Percentiles rank a stretch among this genome's conserved stretches.
phyloP scores from a whole-genome alignment of 345 rosid genomes.

The Rhizophora apiculata region DNA sequence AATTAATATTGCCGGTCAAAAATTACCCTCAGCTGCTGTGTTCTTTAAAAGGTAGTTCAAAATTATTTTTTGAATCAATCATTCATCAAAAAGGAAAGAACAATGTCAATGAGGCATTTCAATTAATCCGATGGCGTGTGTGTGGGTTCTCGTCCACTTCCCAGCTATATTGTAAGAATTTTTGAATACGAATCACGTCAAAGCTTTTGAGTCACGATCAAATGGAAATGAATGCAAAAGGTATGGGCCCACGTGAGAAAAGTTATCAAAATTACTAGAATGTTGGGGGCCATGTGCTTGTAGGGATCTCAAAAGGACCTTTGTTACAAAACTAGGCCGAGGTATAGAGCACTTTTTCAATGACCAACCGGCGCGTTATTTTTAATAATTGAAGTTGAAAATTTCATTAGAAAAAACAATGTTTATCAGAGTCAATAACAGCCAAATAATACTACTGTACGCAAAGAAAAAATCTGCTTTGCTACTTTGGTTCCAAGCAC shows the following conservation, averaged over 20 bases:
- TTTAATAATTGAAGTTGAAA: too few species aligned
- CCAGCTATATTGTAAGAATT: background rate
- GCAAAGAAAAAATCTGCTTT: too few species aligned
- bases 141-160: slow-evolving; percentile 2
- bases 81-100: background rate
- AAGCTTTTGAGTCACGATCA: slow-evolving; percentile 13
- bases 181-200: background rate
- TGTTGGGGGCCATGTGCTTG: slow-evolving; percentile 43
- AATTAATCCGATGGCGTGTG: background rate
- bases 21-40: too few species aligned
- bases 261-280: slow-evolving; percentile 21
- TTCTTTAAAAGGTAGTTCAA: too few species aligned
- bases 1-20: too few species aligned
- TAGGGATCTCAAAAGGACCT: slow-evolving; percentile 16
- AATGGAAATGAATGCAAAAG: slow-evolving; percentile 3
- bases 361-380: slow-evolving; percentile 2
- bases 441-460: too few species aligned
- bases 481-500: too few species aligned
- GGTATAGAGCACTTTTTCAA: slow-evolving; percentile 19
- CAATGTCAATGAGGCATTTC: background rate
- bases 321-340: slow-evolving; percentile 23
- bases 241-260: slow-evolving; percentile 37
- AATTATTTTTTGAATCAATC: background rate
- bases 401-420: too few species aligned
- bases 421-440: too few species aligned